A percentile compares a stretch with the other conserved stretches of the same genome.
phyloP scores from a whole-genome alignment of 2,329 filamentous ascomycete genomes.

The Nectriaceae sp. region DNA sequence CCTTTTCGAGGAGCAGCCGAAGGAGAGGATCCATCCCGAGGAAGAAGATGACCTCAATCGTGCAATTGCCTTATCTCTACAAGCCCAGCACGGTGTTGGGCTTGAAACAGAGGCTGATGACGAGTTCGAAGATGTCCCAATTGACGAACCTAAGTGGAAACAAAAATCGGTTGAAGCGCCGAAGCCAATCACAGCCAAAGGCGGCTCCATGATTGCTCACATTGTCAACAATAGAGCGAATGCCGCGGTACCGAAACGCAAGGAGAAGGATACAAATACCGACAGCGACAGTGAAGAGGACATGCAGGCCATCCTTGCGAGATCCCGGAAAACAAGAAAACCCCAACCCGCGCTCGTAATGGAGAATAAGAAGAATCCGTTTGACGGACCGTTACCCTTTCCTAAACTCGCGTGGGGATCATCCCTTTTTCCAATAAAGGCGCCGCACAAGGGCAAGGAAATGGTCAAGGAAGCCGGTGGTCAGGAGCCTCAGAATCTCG shows the following conservation, averaged over 20 bases:
- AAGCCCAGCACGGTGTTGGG: conserved; percentile 55
- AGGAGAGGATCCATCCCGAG: conserved; percentile 41
- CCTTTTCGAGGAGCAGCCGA: conserved; percentile 31
- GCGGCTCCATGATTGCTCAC: conserved; percentile 67
- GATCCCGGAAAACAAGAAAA: conserved; percentile 64
- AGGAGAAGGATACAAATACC: conserved; percentile 11
- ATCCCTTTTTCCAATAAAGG: conserved; percentile 54
- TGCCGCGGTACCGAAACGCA: conserved; percentile 54
- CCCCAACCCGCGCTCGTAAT: conserved; percentile 38
- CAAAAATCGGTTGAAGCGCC: conserved; percentile 53
- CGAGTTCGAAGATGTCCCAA: conserved; percentile 52
- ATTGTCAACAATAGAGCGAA: conserved; percentile 74
- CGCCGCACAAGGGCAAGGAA: conserved; percentile 24
- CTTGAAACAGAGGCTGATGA: conserved; percentile 42
- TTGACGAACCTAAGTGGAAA: conserved; percentile 52
- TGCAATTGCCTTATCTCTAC: conserved; percentile 84
- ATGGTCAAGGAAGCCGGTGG: conserved; percentile 18
- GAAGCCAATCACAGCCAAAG: conserved; percentile 52
- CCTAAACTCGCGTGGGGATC: conserved; percentile 78
- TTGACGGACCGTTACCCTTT: conserved; percentile 85
- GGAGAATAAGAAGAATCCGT: conserved; percentile 61
- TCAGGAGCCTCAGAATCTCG: conserved; percentile 28
- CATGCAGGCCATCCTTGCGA: conserved; percentile 72
- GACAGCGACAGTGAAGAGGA: conserved; percentile 80
- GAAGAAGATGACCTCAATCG: conserved; percentile 67